phyloP scores from a whole-genome alignment of 1,284 basidiomycete genomes.

The Marasmius tenuissimus region DNA sequence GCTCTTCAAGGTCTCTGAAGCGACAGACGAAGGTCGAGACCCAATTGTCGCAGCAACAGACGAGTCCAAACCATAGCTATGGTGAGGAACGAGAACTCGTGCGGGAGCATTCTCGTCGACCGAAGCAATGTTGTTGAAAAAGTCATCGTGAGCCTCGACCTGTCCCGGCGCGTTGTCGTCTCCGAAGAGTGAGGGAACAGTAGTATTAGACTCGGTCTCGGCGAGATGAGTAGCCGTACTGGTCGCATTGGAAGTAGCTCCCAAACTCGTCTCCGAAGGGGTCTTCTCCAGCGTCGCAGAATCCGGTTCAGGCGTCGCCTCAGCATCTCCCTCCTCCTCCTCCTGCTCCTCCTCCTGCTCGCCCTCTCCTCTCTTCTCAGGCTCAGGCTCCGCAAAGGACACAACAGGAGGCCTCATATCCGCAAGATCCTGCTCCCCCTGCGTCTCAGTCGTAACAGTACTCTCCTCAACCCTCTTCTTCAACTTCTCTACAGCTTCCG shows the following conservation, averaged over 20 bases:
- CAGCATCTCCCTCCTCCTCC: neutral
- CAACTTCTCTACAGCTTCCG: conserved; percentile 79
- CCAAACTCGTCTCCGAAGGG: conserved; percentile 71
- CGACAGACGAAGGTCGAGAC: conserved; percentile 81
- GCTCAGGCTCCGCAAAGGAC: conserved; percentile 74
- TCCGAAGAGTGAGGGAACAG: conserved; percentile 86
- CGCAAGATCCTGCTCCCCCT: conserved; percentile 40
- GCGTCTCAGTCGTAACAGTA: conserved; percentile 39
- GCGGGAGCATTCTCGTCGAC: conserved; percentile 48
- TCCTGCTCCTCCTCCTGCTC: conserved; percentile 39
- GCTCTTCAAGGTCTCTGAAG: conserved; percentile 71
- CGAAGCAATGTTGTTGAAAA: conserved; percentile 84
- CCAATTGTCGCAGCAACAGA: conserved; percentile 91
- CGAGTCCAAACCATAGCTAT: conserved; percentile 77
- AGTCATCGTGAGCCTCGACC: conserved; percentile 71
- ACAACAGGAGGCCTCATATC: conserved; percentile 65
- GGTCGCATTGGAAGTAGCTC: conserved; percentile 63
- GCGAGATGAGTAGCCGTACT: conserved; percentile 52
- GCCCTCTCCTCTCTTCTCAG: conserved; percentile 37
- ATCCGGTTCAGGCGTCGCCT: conserved; percentile 17
- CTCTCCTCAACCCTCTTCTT: conserved; percentile 34
- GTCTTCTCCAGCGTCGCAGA: conserved; percentile 56
- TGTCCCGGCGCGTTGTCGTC: conserved; percentile 67
- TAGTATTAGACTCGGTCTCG: conserved; percentile 78
- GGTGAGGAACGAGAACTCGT: conserved; percentile 72